Evolutionary conservation across 306 rosid genomes (phyloP), one percentile per base, ranked within the genome.

Genomic region (Pachyrhizus erosus): DNA sequence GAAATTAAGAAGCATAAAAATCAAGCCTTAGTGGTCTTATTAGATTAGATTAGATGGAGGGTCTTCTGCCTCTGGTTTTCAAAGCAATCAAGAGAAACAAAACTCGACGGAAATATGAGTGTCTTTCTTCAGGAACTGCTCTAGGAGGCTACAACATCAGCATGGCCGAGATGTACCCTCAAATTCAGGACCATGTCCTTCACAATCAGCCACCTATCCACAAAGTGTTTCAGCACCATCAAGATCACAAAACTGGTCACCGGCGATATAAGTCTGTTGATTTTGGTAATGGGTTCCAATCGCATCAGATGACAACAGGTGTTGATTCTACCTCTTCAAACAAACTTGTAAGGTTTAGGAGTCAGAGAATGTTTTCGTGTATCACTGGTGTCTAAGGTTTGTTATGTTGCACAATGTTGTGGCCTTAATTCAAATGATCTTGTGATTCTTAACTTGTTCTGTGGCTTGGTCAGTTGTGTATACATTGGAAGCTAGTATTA

Each of bases 281-380:
- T 70, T 84, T 77, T 7, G 39, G 2, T 13, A 43, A 26, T 1
- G 82, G 68, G 9, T 75, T 45, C 2, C 77, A 84, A 3, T 57
- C 81, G 0, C 6, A 82, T 15, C 80, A 51, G 20, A 37, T 15
- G 26, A 43, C 27, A 69, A 52, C 54, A 1, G 29, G 69, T 14
- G 70, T 15, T 23, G 73, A 5, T 45, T 58, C 83, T 37, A 5
- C 61, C 5, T 24, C 81, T 70, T 12, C 87, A 13, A 82, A 79
- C 55, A 70, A 74, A 42, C 72, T 83, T 1, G 81, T 76, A 3
- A 76, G 89, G 83, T 66, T 76, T 43, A 66, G 79, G 26, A 85
- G 89, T 58, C 89, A 76, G 9, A 79, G 81, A 85, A 76, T 85
- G 73, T 85, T 88, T 62, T 80, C 91, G 0, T 88, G 91, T 42